Base-by-base conservation (phyloP, 768 basidiomycete genomes). In the Lactarius vividus region DNA sequence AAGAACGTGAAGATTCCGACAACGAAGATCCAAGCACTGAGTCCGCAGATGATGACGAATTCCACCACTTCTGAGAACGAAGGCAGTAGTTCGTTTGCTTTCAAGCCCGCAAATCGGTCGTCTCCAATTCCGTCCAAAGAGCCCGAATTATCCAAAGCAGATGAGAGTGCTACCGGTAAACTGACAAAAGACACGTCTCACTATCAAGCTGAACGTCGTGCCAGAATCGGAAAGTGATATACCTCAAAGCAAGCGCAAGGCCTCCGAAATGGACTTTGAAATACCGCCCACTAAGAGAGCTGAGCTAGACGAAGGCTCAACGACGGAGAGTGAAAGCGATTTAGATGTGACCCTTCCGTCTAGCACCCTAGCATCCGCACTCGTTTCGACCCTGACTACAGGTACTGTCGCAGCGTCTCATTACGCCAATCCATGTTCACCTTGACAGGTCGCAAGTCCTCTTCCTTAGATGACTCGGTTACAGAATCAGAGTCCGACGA, bases 401-500 rank as follows among this genome's bases (percentile, higher is more conserved):
- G 62, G 28, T 49, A 54, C 53, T 35, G n/a, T 40, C 13, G 18
- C 54, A 35, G 44, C 33, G 26, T 37, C 15, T 62, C 44, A 39
- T 62, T 28, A 35, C 55, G 58, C 44, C 57, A 40, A 26, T 4
- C 61, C 15, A 40, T 35, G 26, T 44, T 63, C 42, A 66, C 20
- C 40, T 40, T n/a, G 18, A 13, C 56, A 11, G 61, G 65, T 16
- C 63, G 46, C 61, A 55, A 33, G 2, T 37, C 16, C 23, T 26
- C 31, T 63, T 53, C 58, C 8, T 13, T n/a, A 71, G 77, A 78
- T 37, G 79, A 78, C 59, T 82, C 83, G 1, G 79, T 75, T 23
- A 83, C 84, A 18, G 82, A 88, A 69, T 74, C 84, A 5, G 81
- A 80, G 61, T 77, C 79, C 39, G 79, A 79, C 23, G 70, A 67